Conservation (phyloP, 2,329 filamentous ascomycete genomes). For the Thelonectria discophora region DNA sequence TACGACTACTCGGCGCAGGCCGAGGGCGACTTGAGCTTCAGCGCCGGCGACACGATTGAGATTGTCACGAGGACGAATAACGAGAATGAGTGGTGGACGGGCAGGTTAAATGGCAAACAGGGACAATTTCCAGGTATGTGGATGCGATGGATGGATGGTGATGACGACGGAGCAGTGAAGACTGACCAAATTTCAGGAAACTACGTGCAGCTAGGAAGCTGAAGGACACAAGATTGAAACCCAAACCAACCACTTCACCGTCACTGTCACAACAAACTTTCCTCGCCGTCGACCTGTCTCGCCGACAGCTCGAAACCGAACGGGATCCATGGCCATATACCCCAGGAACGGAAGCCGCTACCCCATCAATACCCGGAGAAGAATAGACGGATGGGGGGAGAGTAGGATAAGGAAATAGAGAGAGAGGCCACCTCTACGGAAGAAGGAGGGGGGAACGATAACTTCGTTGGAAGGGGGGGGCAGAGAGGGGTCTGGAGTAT, state of each 20-base stretch:
- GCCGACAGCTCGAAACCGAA: slow-evolving; percentile 21
- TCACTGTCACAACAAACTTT: slow-evolving; percentile 12
- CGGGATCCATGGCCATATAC: slow-evolving; percentile 22
- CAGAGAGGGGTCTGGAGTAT: no score
- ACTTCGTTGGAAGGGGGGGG: neutral
- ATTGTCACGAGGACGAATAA: slow-evolving; percentile 85
- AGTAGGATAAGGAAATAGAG: neutral
- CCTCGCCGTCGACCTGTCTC: slow-evolving; percentile 25
- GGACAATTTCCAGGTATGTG: slow-evolving; percentile 93
- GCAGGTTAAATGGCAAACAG: slow-evolving; percentile 78
- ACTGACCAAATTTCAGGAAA: slow-evolving; percentile 54
- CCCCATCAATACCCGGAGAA: slow-evolving; percentile 11
- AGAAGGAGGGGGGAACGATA: slow-evolving; percentile 2
- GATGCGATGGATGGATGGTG: neutral
- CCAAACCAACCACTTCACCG: slow-evolving; percentile 4
- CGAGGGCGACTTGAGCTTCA: slow-evolving; percentile 92
- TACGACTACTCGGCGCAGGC: slow-evolving; percentile 98
- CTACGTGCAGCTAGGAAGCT: slow-evolving; percentile 55
- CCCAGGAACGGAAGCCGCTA: slow-evolving; percentile 3
- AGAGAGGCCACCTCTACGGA: neutral
- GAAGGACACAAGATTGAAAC: slow-evolving; percentile 15
- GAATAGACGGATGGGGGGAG: neutral
- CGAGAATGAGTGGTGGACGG: slow-evolving; percentile 97
- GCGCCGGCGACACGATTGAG: slow-evolving; percentile 88
- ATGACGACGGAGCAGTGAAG: neutral